Evolutionary conservation across 768 basidiomycete species (phyloP).

Genomic region (Kockovaella imperatae): DNA sequence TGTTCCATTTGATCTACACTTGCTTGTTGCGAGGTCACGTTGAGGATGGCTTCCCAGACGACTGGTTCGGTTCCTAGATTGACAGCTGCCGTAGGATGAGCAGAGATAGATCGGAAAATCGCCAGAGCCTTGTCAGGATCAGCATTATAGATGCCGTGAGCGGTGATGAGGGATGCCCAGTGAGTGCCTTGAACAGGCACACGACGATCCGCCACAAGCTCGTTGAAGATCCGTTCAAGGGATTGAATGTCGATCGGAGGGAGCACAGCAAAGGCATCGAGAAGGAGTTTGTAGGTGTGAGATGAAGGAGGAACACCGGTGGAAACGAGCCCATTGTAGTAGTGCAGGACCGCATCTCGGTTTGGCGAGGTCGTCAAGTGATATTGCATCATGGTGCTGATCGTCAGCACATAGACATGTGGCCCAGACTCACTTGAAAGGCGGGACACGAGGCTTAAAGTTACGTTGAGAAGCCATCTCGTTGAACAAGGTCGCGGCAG

Average conservation of each 20-base stretch:
- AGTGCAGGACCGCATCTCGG: constrained; percentile 65
- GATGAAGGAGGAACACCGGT: constrained; percentile 66
- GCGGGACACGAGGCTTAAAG: constrained; percentile 83
- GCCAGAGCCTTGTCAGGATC: constrained; percentile 68
- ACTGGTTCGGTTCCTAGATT: constrained; percentile 51
- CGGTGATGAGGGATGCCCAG: constrained; percentile 80
- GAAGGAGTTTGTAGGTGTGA: constrained; percentile 92
- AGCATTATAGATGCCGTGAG: constrained; percentile 70
- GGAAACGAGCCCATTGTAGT: constrained; percentile 58
- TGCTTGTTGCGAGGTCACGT: constrained; percentile 69
- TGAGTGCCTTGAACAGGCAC: constrained; percentile 57
- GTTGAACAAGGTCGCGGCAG: constrained; percentile 71
- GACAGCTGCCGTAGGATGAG: constrained; percentile 49
- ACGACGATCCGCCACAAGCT: constrained; percentile 50
- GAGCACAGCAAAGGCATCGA: constrained; percentile 79
- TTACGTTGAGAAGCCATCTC: constrained; percentile 70
- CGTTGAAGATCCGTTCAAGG: constrained; percentile 64
- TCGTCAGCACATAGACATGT: constrained; percentile 6
- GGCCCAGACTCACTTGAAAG: constrained; percentile 60
- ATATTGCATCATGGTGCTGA: constrained; percentile 79
- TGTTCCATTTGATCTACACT: constrained; percentile 66
- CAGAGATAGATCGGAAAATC: constrained; percentile 66
- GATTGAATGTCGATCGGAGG: constrained; percentile 67
- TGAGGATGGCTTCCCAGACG: constrained; percentile 82
- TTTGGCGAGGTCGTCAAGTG: constrained; percentile 86